Conservation (phyloP, 148 eudicot genomes). For the Rhododendron henanense region DNA sequence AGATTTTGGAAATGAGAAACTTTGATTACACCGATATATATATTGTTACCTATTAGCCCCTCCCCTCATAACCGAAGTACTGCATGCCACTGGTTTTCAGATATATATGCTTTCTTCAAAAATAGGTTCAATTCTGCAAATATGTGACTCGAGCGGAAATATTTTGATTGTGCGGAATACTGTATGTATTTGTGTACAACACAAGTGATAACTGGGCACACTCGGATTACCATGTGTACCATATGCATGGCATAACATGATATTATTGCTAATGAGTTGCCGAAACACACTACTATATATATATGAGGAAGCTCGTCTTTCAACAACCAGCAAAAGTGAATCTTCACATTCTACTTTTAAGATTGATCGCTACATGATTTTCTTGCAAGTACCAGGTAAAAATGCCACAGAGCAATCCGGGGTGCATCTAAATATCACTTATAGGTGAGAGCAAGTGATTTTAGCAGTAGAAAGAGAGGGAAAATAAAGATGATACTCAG, state of each 20-base stretch:
- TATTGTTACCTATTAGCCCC: background rate
- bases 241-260: background rate
- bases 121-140: too few relatives aligned
- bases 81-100: background rate
- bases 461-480: background rate
- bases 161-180: too few relatives aligned
- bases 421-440: background rate
- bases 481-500: background rate
- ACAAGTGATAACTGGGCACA: too few relatives aligned
- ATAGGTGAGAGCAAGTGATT: background rate
- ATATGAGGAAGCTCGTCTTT: background rate
- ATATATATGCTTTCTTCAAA: too few relatives aligned
- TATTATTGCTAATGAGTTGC: background rate
- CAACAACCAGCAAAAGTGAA: background rate
- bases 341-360: background rate
- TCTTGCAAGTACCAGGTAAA: background rate
- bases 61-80: background rate
- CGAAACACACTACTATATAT: background rate
- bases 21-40: background rate
- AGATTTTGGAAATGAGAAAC: background rate
- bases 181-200: too few relatives aligned
- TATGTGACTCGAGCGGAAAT: too few relatives aligned
- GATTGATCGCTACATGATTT: background rate
- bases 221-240: background rate
- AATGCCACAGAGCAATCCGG: background rate